Percentiles rank a stretch among this genome's conserved stretches.
Conservation (phyloP, 2,329 filamentous ascomycete genomes). For the Epicoccum sorghinum region DNA sequence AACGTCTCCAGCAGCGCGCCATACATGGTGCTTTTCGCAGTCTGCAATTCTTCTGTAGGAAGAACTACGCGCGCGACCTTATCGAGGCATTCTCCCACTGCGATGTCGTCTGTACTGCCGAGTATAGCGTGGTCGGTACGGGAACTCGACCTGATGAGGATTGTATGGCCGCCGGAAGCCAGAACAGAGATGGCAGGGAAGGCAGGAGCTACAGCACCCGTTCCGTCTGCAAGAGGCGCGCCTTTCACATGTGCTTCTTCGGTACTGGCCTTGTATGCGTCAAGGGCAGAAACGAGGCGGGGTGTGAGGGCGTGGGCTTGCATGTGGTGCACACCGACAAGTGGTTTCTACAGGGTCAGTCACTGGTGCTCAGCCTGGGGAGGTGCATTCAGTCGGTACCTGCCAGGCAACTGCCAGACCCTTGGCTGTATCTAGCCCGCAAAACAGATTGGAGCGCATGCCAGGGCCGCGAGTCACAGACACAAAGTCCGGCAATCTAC, state of each 20-base stretch:
- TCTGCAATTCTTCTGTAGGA: slow-evolving; percentile 63
- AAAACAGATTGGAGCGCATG: slow-evolving; percentile 78
- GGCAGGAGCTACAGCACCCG: slow-evolving; percentile 50
- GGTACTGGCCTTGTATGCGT: slow-evolving; percentile 20
- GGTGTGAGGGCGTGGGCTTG: slow-evolving; percentile 93
- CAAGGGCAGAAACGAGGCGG: slow-evolving; percentile 71
- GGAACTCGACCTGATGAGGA: slow-evolving; percentile 76
- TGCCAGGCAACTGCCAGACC: slow-evolving; percentile 84
- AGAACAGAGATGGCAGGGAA: slow-evolving; percentile 91
- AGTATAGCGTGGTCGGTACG: slow-evolving; percentile 75
- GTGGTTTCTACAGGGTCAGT: slow-evolving; percentile 61
- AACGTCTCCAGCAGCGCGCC: slow-evolving; percentile 79
- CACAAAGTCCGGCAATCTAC: slow-evolving; percentile 75
- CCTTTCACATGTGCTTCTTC: not conserved
- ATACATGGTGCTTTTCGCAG: slow-evolving; percentile 73
- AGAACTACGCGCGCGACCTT: slow-evolving; percentile 81
- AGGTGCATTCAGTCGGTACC: slow-evolving; percentile 17
- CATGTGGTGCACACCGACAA: slow-evolving; percentile 95
- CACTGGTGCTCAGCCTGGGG: not conserved
- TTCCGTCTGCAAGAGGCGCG: slow-evolving; percentile 8
- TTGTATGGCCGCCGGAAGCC: slow-evolving; percentile 89
- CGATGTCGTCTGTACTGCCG: slow-evolving; percentile 76
- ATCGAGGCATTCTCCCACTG: slow-evolving; percentile 89
- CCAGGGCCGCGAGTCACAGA: slow-evolving; percentile 89
- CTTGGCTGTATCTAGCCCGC: slow-evolving; percentile 84